phyloP scores from a whole-genome alignment of 106 monocot species.

The Agapanthus africanus region DNA sequence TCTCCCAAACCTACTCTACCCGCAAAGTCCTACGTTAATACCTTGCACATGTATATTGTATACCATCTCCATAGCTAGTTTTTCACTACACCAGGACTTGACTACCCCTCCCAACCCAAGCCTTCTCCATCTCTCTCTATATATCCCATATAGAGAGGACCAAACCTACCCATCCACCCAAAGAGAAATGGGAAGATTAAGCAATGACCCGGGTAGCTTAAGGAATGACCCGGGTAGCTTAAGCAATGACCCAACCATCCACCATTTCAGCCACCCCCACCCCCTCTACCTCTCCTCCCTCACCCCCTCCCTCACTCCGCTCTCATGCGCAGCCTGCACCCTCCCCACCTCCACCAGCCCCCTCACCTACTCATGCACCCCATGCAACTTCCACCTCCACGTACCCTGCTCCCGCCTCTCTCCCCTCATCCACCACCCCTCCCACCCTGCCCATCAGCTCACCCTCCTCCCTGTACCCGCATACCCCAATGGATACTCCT shows the following conservation, averaged over 20 bases:
- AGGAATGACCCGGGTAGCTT: constrained; percentile 26
- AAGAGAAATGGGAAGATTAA: constrained; percentile 15
- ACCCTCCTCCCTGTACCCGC: constrained; percentile 29
- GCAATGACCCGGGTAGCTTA: too few species aligned
- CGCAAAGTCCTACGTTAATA: too few species aligned
- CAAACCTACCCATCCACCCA: neutral
- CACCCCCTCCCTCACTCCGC: neutral
- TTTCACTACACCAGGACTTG: too few species aligned
- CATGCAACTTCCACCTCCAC: constrained; percentile 36
- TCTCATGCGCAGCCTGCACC: constrained; percentile 17
- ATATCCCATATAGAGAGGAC: too few species aligned
- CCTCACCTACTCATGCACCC: constrained; percentile 22
- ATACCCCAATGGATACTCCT: constrained; percentile 34
- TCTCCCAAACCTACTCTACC: too few species aligned
- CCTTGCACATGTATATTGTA: too few species aligned
- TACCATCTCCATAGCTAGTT: too few species aligned
- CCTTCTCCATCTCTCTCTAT: too few species aligned
- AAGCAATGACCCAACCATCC: constrained; percentile 1
- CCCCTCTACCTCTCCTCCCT: constrained; percentile 20
- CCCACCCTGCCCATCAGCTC: constrained; percentile 27
- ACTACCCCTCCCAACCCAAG: too few species aligned
- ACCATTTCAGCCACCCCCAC: constrained; percentile 29
- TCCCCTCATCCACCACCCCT: constrained; percentile 26
- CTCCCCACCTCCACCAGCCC: constrained; percentile 4
- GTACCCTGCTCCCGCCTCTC: constrained; percentile 23